Evolutionary conservation across 192 early-diverging fungal species (phyloP).

Genomic region (Endogone sp.): DNA sequence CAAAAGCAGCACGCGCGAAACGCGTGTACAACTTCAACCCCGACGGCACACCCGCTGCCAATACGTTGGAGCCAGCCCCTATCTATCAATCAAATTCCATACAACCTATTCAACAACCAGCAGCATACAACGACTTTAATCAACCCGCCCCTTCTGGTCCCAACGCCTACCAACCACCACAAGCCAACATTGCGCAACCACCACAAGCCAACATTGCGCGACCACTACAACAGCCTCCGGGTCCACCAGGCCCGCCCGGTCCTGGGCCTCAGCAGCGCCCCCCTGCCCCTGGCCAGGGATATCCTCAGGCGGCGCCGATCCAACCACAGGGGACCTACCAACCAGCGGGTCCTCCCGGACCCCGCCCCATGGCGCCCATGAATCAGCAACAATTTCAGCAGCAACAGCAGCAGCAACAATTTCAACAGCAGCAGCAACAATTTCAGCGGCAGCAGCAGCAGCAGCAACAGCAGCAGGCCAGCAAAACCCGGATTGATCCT

Average conservation of each 20-base stretch:
- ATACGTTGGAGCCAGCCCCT: not conserved
- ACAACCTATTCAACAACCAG: not conserved
- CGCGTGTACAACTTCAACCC: not conserved
- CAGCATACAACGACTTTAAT: not conserved
- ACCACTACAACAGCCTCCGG: not conserved
- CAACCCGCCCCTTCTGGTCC: not conserved
- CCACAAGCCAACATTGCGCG: not conserved
- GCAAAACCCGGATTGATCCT: slow-evolving; percentile 79
- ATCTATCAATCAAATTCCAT: not conserved
- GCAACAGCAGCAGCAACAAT: slow-evolving; percentile 18
- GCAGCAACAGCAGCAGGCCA: slow-evolving; percentile 32
- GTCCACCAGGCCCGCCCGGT: not conserved
- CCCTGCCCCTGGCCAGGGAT: not conserved
- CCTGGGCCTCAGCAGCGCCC: not conserved
- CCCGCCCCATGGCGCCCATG: too few relatives aligned
- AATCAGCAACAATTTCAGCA: slow-evolving; percentile 2
- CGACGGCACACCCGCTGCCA: not conserved
- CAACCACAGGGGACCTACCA: not conserved
- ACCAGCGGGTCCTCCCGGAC: not conserved
- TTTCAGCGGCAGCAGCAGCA: slow-evolving; percentile 20
- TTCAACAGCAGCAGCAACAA: slow-evolving; percentile 29
- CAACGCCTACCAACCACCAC: not conserved
- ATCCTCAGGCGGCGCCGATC: not conserved
- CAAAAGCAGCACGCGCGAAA: not conserved
- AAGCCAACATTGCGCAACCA: not conserved